These are phyloP conservation scores for Truncatella angustata DNA, from an alignment of 2,329 filamentous ascomycete genomes.

Conservation along the genomic window DNA sequence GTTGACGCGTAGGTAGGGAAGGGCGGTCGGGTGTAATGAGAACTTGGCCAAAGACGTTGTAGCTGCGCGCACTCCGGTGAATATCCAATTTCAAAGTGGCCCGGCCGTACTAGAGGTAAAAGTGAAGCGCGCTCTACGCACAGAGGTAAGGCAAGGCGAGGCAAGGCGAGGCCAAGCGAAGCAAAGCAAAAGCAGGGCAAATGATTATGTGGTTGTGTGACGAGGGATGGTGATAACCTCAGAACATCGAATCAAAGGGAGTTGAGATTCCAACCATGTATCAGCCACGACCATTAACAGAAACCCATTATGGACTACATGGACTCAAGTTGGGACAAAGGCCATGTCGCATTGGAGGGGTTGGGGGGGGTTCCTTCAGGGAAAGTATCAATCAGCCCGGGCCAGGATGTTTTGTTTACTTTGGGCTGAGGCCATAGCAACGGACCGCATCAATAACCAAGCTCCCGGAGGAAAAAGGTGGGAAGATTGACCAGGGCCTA, in stretches of 20 bases:
- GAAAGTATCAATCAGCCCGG: neutral
- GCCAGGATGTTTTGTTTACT: conserved; percentile 2
- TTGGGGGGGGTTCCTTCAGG: neutral
- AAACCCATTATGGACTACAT: neutral
- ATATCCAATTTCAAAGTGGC: neutral
- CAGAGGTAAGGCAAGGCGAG: neutral
- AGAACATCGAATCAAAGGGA: neutral
- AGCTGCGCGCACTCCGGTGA: conserved; percentile 1
- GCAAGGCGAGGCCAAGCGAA: no score
- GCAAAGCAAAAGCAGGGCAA: no score
- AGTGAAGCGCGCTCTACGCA: conserved; percentile 4
- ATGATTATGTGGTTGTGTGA: neutral
- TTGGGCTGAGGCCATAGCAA: neutral
- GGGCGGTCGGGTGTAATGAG: conserved; percentile 1
- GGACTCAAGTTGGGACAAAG: neutral
- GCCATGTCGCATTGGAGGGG: neutral
- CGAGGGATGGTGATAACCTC: neutral
- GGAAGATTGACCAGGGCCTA: no score
- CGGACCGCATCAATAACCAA: no score
- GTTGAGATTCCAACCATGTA: conserved; percentile 8
- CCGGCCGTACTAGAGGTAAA: conserved; percentile 1
- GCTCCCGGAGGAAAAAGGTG: no score
- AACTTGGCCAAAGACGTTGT: conserved; percentile 5
- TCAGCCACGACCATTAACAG: conserved; percentile 13
- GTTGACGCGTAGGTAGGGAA: neutral